Conservation (phyloP, 495 filamentous ascomycete genomes). For the Margaritispora aquatica region DNA sequence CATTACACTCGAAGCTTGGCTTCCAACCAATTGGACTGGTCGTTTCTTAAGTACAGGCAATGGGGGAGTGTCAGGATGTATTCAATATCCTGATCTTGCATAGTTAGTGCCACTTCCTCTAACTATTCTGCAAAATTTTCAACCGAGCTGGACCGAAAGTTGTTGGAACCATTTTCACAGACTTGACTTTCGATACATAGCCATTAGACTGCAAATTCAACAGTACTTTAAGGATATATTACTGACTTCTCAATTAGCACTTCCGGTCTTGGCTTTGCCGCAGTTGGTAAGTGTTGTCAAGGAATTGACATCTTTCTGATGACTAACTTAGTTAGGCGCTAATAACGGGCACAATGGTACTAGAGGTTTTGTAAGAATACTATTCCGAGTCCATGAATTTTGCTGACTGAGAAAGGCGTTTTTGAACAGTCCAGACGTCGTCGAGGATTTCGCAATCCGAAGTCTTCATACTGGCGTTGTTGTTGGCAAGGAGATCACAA, state of each 20-base stretch:
- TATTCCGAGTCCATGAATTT: not conserved
- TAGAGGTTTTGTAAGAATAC: constrained; percentile 23
- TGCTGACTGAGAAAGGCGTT: constrained; percentile 12
- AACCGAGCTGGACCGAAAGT: too few relatives aligned
- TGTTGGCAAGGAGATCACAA: constrained; percentile 30
- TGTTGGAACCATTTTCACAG: too few relatives aligned
- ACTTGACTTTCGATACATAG: too few relatives aligned
- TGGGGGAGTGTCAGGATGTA: constrained; percentile 18
- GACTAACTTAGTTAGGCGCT: constrained; percentile 16
- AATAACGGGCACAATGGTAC: constrained; percentile 55
- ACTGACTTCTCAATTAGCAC: too few relatives aligned
- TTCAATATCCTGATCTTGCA: constrained; percentile 19
- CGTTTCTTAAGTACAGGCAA: constrained; percentile 19
- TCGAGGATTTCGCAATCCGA: constrained; percentile 24
- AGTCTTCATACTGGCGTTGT: constrained; percentile 42
- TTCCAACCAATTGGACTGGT: constrained; percentile 35
- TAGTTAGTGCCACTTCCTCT: too few relatives aligned
- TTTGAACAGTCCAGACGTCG: constrained; percentile 21
- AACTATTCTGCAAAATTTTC: too few relatives aligned
- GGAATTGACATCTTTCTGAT: not conserved
- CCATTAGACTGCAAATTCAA: too few relatives aligned
- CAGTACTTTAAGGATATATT: too few relatives aligned
- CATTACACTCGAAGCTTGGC: constrained; percentile 53
- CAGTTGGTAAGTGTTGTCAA: constrained; percentile 32
- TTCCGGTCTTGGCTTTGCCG: constrained; percentile 45